Evolutionary conservation across 2,329 filamentous ascomycete species (phyloP).

Genomic region (Blumeria graminis): DNA sequence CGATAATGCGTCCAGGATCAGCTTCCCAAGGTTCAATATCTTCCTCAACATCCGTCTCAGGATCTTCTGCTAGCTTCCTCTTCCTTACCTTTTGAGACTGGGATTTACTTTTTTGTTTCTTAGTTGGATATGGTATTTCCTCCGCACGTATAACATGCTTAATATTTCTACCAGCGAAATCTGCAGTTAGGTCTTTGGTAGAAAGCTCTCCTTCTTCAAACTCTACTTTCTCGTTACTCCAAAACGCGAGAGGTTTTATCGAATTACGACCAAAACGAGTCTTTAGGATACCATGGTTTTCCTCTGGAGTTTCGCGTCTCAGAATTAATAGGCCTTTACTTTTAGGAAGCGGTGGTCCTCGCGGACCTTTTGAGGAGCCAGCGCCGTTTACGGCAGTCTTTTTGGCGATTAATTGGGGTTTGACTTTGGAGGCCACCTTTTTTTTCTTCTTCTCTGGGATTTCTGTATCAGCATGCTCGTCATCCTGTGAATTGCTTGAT

Average conservation of each 20-base stretch:
- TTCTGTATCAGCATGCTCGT: background rate
- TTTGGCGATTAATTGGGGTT: slow-evolving; percentile 4
- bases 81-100: slow-evolving; percentile 12
- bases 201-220: slow-evolving; percentile 29
- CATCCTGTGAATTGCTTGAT: background rate
- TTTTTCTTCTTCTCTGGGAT: background rate
- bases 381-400: slow-evolving; percentile 9
- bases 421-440: background rate
- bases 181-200: slow-evolving; percentile 24
- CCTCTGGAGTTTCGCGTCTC: slow-evolving; percentile 22
- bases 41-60: slow-evolving; percentile 8
- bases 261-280: slow-evolving; percentile 60
- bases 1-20: slow-evolving; percentile 36
- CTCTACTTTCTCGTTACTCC: slow-evolving; percentile 62
- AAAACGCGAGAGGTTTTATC: slow-evolving; percentile 57
- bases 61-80: slow-evolving; percentile 13
- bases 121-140: slow-evolving; percentile 22
- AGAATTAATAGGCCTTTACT: slow-evolving; percentile 25
- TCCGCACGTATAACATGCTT: slow-evolving; percentile 58
- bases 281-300: slow-evolving; percentile 19
- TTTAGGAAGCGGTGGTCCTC: slow-evolving; percentile 17
- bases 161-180: slow-evolving; percentile 42
- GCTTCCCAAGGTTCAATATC: slow-evolving; percentile 47
- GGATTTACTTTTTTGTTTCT: slow-evolving; percentile 8
- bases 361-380: slow-evolving; percentile 11